A percentile compares a stretch with the other conserved stretches of the same genome.
Conservation (phyloP, 192 early-diverging fungal genomes). For the Geosiphon pyriformis region DNA sequence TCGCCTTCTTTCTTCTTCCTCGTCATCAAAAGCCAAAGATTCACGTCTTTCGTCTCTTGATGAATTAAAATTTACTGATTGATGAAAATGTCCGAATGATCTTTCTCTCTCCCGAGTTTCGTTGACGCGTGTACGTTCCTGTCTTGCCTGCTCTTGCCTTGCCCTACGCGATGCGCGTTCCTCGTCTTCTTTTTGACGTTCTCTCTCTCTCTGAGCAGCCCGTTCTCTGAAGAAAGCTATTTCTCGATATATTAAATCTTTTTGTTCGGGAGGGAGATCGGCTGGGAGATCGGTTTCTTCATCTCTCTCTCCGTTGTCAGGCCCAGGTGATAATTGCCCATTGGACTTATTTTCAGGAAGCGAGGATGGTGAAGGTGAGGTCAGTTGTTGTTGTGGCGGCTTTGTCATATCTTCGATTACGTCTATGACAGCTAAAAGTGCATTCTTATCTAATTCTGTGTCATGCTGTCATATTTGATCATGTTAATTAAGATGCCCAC, state of each 20-base stretch:
- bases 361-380: constrained; percentile 10
- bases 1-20: constrained; percentile 38
- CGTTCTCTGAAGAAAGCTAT: constrained; percentile 59
- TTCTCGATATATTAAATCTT: constrained; percentile 54
- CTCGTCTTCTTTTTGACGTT: constrained; percentile 42
- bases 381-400: constrained; percentile 15
- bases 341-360: constrained; percentile 9
- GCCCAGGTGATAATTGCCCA: constrained; percentile 8
- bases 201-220: constrained; percentile 51
- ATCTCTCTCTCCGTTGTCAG: constrained; percentile 30
- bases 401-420: constrained; percentile 42
- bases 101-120: constrained; percentile 29
- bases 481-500: neutral
- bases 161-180: constrained; percentile 33
- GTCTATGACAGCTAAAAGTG: constrained; percentile 37
- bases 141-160: constrained; percentile 25
- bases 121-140: constrained; percentile 24
- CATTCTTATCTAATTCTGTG: constrained; percentile 43
- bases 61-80: constrained; percentile 38
- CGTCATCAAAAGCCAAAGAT: constrained; percentile 28
- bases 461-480: constrained; percentile 31
- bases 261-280: constrained; percentile 47
- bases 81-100: constrained; percentile 21
- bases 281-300: constrained; percentile 43
- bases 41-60: constrained; percentile 34